phyloP scores from a whole-genome alignment of 495 filamentous ascomycete species.

The Annulohypoxylon bovei region DNA sequence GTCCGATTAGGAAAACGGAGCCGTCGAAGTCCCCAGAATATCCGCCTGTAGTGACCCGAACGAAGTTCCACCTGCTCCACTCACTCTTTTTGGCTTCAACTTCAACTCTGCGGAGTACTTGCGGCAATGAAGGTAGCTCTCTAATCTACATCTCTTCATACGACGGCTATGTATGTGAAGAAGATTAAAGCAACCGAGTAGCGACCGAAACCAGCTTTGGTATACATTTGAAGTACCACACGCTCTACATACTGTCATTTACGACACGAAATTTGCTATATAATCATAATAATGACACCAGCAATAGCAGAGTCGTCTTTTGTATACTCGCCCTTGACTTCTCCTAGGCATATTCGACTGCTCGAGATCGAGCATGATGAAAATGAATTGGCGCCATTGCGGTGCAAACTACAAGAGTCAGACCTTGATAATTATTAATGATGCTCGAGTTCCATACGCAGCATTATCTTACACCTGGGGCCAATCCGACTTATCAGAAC shows the following conservation, averaged over 20 bases:
- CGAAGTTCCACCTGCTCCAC: not conserved
- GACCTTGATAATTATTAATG: not conserved
- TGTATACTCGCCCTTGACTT: not conserved
- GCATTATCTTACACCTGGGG: not conserved
- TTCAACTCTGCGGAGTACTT: not conserved
- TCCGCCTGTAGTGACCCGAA: not conserved
- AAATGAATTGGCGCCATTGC: not conserved
- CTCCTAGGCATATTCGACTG: not conserved
- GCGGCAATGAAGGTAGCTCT: not conserved
- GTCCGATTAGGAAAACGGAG: too few relatives aligned
- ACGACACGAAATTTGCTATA: not conserved
- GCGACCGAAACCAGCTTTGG: too few relatives aligned
- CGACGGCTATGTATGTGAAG: not conserved
- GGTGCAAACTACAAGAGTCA: not conserved
- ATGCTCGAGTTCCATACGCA: not conserved
- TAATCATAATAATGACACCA: not conserved
- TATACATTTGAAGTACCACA: too few relatives aligned
- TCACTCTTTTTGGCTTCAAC: not conserved
- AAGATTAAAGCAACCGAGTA: not conserved
- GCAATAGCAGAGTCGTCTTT: not conserved
- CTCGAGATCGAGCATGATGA: not conserved
- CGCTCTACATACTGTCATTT: not conserved
- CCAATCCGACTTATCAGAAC: not conserved
- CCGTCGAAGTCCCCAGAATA: too few relatives aligned
- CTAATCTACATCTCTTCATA: not conserved